Base-by-base conservation (phyloP, 129 eudicot genomes). In the Tagetes patula region DNA sequence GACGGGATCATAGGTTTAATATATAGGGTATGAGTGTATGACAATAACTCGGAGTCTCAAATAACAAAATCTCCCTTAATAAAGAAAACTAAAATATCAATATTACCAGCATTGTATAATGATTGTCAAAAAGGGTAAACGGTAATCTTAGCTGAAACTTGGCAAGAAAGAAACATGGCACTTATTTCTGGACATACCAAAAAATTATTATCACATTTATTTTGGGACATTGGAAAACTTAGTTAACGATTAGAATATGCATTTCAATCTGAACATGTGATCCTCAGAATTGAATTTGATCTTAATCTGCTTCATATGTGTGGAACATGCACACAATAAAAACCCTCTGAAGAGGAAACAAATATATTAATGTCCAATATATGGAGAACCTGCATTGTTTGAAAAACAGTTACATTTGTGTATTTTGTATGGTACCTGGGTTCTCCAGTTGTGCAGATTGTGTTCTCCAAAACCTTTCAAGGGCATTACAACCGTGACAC, bases 401-500 rank as follows among this genome's bases (percentile, higher is more conserved):
- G 9, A 32, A 20, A 10, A 41, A 50, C 33, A 53, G 30, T 65
- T 31, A 75, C 73, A 66, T 11, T 52, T 8, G 11, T 33, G 41
- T 1, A 5, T 50, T 60, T 11, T 38, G 52, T 69, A 60, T 36
- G 79, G 72, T 72, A 94, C 99, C 99, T 94, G 99, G 69, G 82
- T 87, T 86, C 91, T 85, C 99, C 99, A 94, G 79, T 94, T 94
- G 81, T 90, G 99, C 59, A 94, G 77, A 77, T 94, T 94, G 82
- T 94, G 99, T 76, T 94, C 99, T 63, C 99, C 99, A 59, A 87
- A 94, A 34, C 99, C 99, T 84, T 94, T 94, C 74, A 94, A 83
- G 73, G 99, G 99, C 99, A 94, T 94, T 70, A 94, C 96, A 80
- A 94, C 96, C 5, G 99, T 82, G 71, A 94, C 99, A 72, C 96